Evolutionary conservation across 805 yeast species (phyloP), one percentile per base, ranked within the genome.

Genomic region (Metschnikowia koreensis): DNA sequence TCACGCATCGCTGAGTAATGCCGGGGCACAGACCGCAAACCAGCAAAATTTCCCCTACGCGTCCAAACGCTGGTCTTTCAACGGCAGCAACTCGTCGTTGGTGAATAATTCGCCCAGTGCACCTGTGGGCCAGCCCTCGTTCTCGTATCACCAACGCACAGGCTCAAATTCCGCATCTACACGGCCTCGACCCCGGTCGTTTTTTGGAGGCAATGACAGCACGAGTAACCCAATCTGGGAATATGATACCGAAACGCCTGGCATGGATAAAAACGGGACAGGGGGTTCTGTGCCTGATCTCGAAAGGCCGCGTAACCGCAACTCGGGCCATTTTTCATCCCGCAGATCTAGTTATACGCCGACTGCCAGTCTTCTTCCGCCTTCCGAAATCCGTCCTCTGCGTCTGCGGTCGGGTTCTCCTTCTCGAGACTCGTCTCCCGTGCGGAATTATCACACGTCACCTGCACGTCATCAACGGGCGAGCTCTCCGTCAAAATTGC

Each of bases 151-250:
- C 36, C 58, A 53, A 38, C 46, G 62, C 10, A 44, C 59, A 5
- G 48, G 49, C 29, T 52, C 57, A 31, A 51, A 47, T 26, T 48
- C 59, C 10, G 44, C 51, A 4, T 38, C 38, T 12, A 13, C 52
- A 16, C 41, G 69, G 22, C 57, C 68, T 6, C 56, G 77, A 31
- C 79, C 79, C 3, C 61, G 64, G 39, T 71, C 77, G 8, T 60
- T 66, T 13, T 69, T 69, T 53, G 58, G 66, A 37, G 61, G 60
- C 22, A 22, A 22, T 52, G 75, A 71, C 44, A 43, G 65, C 11
- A 55, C 55, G 27, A 61, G 59, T 48, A 58, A 56, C 28, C 60
- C 71, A 26, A 68, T 69, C 11, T 57, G 64, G 47, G 76, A 71
- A 51, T 65, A 66, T 44, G 67, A 58, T 10, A 51, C 41, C 3